Evolutionary conservation across 2,329 filamentous ascomycete genomes (phyloP).

Genomic region (Eutypella sp.): DNA sequence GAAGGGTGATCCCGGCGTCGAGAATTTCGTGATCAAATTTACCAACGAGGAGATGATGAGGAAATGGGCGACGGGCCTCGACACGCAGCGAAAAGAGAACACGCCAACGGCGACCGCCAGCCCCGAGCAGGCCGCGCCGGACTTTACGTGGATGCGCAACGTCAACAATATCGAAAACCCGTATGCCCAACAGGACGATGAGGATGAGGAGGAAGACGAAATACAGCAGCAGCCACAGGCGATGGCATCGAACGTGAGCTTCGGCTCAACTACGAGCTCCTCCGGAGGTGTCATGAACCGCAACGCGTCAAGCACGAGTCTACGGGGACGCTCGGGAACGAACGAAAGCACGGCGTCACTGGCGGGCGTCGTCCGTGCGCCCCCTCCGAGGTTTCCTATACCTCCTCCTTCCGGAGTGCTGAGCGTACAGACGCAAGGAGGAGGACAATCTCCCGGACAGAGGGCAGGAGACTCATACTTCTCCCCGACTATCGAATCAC

Average conservation of each 20-base stretch:
- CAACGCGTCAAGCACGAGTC: slow-evolving; percentile 68
- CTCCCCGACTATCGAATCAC: slow-evolving; percentile 78
- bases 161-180: slow-evolving; percentile 71
- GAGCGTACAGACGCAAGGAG: slow-evolving; percentile 59
- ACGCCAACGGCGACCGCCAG: slow-evolving; percentile 42
- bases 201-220: slow-evolving; percentile 46
- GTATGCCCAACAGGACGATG: slow-evolving; percentile 62
- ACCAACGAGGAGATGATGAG: slow-evolving; percentile 87
- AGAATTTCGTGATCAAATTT: slow-evolving; percentile 95
- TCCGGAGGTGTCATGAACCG: slow-evolving; percentile 46
- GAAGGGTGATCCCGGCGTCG: slow-evolving; percentile 93
- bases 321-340: slow-evolving; percentile 73
- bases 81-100: slow-evolving; percentile 66
- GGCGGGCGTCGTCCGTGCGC: slow-evolving; percentile 51
- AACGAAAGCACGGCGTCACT: slow-evolving; percentile 61
- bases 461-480: slow-evolving; percentile 82
- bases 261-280: slow-evolving; percentile 20
- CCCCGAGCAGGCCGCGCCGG: slow-evolving; percentile 53
- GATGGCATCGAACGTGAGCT: slow-evolving; percentile 29
- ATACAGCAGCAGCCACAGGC: slow-evolving; percentile 13
- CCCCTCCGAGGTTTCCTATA: slow-evolving; percentile 68
- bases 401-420: slow-evolving; percentile 54
- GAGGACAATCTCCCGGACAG: slow-evolving; percentile 54
- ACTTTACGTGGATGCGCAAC: slow-evolving; percentile 77
- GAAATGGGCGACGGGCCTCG: slow-evolving; percentile 81